Evolutionary conservation across 2,329 filamentous ascomycete genomes (phyloP).

Genomic region (Phaeoacremonium minimum): DNA sequence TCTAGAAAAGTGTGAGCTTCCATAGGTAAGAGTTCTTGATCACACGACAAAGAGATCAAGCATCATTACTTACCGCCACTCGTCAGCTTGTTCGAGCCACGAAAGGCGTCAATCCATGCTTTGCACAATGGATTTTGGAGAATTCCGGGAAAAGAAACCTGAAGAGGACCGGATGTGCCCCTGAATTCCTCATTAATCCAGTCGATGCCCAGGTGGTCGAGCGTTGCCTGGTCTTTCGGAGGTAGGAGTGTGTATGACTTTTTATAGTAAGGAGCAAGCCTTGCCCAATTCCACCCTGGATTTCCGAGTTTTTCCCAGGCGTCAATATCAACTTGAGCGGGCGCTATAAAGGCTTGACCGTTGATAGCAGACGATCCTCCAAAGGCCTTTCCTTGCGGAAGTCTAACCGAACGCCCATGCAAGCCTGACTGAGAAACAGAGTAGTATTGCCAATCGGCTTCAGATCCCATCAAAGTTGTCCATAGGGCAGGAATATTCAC

Average conservation of each 20-base stretch:
- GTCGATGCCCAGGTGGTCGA: slow-evolving; percentile 14
- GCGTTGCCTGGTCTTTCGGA: slow-evolving; percentile 9
- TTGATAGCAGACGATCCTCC: slow-evolving; percentile 17
- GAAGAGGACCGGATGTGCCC: slow-evolving; percentile 13
- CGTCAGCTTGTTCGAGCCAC: slow-evolving; percentile 10
- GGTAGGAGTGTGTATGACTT: slow-evolving; percentile 14
- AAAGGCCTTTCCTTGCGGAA: slow-evolving; percentile 11
- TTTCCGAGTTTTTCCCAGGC: slow-evolving; percentile 15
- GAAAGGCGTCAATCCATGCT: slow-evolving; percentile 17
- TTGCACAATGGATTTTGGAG: slow-evolving; percentile 14
- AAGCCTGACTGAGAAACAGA: slow-evolving; percentile 16
- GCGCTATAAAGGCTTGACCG: slow-evolving; percentile 14
- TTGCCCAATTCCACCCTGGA: slow-evolving; percentile 14
- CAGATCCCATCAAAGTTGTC: slow-evolving; percentile 15
- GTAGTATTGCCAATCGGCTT: slow-evolving; percentile 18
- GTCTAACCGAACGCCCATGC: slow-evolving; percentile 5
- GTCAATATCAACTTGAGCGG: slow-evolving; percentile 11
- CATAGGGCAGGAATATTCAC: slow-evolving; percentile 18
- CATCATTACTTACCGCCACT: slow-evolving; percentile 11
- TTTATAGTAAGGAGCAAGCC: slow-evolving; percentile 9
- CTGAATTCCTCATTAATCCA: slow-evolving; percentile 13
- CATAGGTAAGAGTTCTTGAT: not conserved
- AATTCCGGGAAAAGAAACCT: slow-evolving; percentile 15
- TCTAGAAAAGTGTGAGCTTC: slow-evolving; percentile 8
- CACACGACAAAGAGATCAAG: not conserved